phyloP scores from a whole-genome alignment of 2,329 filamentous ascomycete species.

The Ascomycota sp. region DNA sequence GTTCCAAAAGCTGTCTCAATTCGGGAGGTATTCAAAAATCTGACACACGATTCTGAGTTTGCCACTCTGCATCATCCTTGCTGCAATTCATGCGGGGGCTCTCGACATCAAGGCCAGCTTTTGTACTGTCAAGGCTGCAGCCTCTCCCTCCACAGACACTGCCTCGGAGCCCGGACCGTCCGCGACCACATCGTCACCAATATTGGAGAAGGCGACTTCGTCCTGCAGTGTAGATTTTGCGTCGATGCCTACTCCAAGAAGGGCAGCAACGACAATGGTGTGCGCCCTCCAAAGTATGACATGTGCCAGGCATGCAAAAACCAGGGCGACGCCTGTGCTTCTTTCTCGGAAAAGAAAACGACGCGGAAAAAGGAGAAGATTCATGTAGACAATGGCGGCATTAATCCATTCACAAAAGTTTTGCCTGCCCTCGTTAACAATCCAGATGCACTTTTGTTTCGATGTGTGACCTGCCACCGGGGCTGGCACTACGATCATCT shows the following conservation, averaged over 20 bases:
- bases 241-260: conserved; percentile 48
- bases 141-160: conserved; percentile 61
- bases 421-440: conserved; percentile 51
- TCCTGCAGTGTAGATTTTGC: conserved; percentile 80
- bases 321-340: conserved; percentile 45
- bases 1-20: conserved; percentile 40
- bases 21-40: conserved; percentile 50
- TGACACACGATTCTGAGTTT: conserved; percentile 46
- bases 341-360: conserved; percentile 56
- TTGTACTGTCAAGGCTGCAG: conserved; percentile 87
- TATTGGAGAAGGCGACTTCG: conserved; percentile 52
- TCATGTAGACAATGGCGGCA: conserved; percentile 55
- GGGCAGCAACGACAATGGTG: conserved; percentile 24
- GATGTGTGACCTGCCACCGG: conserved; percentile 57
- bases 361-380: conserved; percentile 67
- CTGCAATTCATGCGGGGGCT: conserved; percentile 48
- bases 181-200: conserved; percentile 89
- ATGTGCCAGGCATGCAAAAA: conserved; percentile 50
- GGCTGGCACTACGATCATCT: conserved; percentile 75
- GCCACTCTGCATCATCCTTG: conserved; percentile 42
- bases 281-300: conserved; percentile 44
- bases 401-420: conserved; percentile 54
- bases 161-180: conserved; percentile 50
- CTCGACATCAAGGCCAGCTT: conserved; percentile 37
- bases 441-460: conserved; percentile 55